Evolutionary conservation across 2,329 filamentous ascomycete species (phyloP).

Genomic region (Scytalidium sp.): DNA sequence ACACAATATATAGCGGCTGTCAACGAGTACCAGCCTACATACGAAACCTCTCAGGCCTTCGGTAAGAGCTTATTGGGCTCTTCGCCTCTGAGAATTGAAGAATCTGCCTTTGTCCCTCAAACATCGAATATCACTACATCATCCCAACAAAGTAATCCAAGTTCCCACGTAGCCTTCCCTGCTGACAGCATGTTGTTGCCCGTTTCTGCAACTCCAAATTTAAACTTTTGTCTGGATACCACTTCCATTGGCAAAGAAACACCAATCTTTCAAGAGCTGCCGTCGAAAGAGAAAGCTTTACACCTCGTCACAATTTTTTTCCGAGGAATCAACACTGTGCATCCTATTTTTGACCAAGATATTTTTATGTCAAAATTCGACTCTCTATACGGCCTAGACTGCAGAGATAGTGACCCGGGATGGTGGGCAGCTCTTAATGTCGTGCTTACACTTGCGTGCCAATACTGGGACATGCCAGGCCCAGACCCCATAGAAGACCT

Average conservation of each 20-base stretch:
- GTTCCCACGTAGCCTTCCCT: too few species aligned
- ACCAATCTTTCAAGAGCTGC: slow-evolving; percentile 10
- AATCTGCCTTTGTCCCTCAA: too few species aligned
- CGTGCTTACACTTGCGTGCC: slow-evolving; percentile 18
- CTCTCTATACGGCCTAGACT: slow-evolving; percentile 1
- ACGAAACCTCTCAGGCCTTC: too few species aligned
- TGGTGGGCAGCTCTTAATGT: slow-evolving; percentile 26
- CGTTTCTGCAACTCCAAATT: too few species aligned
- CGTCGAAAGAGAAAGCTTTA: slow-evolving; percentile 9
- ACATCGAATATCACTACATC: too few species aligned
- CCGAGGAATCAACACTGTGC: slow-evolving; percentile 10
- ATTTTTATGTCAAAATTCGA: slow-evolving; percentile 10
- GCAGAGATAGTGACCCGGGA: slow-evolving; percentile 10
- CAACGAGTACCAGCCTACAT: too few species aligned
- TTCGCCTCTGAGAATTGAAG: too few species aligned
- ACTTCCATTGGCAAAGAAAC: too few species aligned
- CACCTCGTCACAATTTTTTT: slow-evolving; percentile 12
- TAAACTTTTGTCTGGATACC: too few species aligned
- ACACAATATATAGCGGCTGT: background rate
- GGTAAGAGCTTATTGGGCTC: too few species aligned
- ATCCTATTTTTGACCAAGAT: slow-evolving; percentile 18
- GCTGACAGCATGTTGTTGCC: too few species aligned
- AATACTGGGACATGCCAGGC: slow-evolving; percentile 7
- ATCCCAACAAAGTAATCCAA: too few species aligned
- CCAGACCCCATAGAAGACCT: slow-evolving; percentile 6